Evolutionary conservation across 306 rosid species (phyloP), one percentile per base, ranked within the genome.

Genomic region (Cotoneaster glaucophyllus): DNA sequence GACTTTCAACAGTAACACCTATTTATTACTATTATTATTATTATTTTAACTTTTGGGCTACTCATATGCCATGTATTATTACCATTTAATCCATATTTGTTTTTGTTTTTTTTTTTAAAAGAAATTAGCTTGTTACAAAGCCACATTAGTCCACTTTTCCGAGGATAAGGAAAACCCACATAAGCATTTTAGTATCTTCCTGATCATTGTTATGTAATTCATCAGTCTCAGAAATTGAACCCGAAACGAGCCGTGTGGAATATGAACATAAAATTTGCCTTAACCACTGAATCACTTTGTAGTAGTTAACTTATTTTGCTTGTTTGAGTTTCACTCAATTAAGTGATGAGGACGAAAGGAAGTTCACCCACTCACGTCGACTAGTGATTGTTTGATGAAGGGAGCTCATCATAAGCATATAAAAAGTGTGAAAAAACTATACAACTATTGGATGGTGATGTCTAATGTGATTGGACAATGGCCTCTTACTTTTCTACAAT

Each of bases 191-290:
- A 34, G 0, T 34, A 34, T 34, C 39, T 34, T 34, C 0, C 2
- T 34, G 8, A 0, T 0, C 8, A 34, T 0, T 9, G 1, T 34
- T 2, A 0, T 34, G 9, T 34, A 34, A 34, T 34, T 34, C 10
- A 34, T 7, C 39, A 1, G 2, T 7, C 2, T 34, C 39, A 34
- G 0, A 34, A 0, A 34, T 34, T 1, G 0, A 34, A 34, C 2
- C 2, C 0, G 39, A 1, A 34, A 34, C 0, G 0, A 34, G 0
- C 2, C 10, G 0, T 34, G 0, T 7, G 0, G 0, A 34, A 7
- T 34, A 34, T 34, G 0, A 1, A 34, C 39, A 34, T 34, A 34
- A 34, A 34, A 34, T 34, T 34, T 9, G 1, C 2, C 9, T 34
- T 7, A 34, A 34, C 9, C 2, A 7, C 2, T 34, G 2, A 1